Conservation (phyloP, 2,329 filamentous ascomycete species). For the Phaeoacremonium minimum region DNA sequence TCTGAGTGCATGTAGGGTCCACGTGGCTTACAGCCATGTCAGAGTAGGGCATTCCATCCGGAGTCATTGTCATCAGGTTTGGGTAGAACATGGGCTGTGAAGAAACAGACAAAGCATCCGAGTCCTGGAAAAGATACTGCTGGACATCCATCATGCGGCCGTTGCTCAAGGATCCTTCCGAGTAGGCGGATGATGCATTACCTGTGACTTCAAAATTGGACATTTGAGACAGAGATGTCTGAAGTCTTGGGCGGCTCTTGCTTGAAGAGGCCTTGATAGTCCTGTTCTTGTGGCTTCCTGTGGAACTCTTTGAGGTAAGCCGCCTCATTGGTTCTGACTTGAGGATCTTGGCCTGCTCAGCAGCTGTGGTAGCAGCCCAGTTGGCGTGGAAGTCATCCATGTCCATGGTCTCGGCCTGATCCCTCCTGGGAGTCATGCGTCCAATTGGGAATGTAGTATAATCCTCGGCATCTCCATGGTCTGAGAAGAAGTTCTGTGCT, state of each 20-base stretch:
- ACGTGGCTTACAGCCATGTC: constrained; percentile 45
- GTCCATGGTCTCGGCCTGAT: constrained; percentile 41
- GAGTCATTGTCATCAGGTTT: constrained; percentile 38
- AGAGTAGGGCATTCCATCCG: constrained; percentile 37
- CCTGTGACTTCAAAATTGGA: constrained; percentile 48
- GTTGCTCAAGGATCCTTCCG: constrained; percentile 31
- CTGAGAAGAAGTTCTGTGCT: constrained; percentile 55
- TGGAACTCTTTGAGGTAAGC: constrained; percentile 36
- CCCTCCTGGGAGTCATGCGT: constrained; percentile 50
- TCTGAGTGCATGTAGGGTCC: constrained; percentile 44
- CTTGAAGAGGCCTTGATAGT: constrained; percentile 34
- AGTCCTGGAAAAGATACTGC: constrained; percentile 46
- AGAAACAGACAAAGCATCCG: constrained; percentile 39
- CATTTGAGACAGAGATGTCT: constrained; percentile 45
- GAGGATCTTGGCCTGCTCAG: constrained; percentile 27
- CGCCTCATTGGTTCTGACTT: constrained; percentile 40
- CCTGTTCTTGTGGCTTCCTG: constrained; percentile 39
- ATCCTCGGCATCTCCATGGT: constrained; percentile 51
- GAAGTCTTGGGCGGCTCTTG: constrained; percentile 37
- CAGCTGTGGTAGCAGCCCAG: constrained; percentile 38
- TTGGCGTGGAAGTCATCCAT: constrained; percentile 41
- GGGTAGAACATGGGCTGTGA: constrained; percentile 45
- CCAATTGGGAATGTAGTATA: constrained; percentile 47
- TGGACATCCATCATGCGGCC: constrained; percentile 41
- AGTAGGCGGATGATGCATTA: constrained; percentile 37